These are phyloP conservation scores for Moniliophthora roreri DNA, from an alignment of 1,284 basidiomycete genomes.

Conservation along the genomic window DNA sequence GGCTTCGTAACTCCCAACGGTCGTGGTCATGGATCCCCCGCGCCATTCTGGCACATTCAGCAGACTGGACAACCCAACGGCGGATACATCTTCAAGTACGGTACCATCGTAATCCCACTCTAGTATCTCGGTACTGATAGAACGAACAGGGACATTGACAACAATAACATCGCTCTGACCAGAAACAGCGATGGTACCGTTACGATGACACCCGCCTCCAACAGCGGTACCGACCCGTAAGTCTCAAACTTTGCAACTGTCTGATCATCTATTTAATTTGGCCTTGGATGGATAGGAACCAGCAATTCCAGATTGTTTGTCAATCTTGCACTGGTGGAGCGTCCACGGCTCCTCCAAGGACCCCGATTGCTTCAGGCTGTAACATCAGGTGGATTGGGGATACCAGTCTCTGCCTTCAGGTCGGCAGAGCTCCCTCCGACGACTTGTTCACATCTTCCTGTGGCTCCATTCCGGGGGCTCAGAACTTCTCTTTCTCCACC, in stretches of 20 bases:
- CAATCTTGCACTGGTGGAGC: background rate
- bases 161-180: background rate
- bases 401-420: background rate
- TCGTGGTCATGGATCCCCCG: background rate
- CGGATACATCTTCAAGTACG: background rate
- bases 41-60: background rate
- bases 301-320: background rate
- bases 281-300: background rate
- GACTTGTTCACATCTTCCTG: background rate
- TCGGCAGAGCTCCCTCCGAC: background rate
- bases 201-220: background rate
- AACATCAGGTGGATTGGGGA: background rate
- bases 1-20: background rate
- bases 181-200: background rate
- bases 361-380: background rate
- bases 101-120: no score
- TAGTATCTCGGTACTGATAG: no score
- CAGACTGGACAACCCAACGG: background rate
- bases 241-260: no score
- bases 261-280: background rate
- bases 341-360: background rate
- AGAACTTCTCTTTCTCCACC: slow-evolving; percentile 1
- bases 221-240: background rate
- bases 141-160: background rate
- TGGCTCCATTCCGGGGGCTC: background rate